Percentiles rank a stretch among this genome's conserved stretches.
Evolutionary conservation across 1,139 yeast species (phyloP).

Genomic region (Sugiyamaella novakii): DNA sequence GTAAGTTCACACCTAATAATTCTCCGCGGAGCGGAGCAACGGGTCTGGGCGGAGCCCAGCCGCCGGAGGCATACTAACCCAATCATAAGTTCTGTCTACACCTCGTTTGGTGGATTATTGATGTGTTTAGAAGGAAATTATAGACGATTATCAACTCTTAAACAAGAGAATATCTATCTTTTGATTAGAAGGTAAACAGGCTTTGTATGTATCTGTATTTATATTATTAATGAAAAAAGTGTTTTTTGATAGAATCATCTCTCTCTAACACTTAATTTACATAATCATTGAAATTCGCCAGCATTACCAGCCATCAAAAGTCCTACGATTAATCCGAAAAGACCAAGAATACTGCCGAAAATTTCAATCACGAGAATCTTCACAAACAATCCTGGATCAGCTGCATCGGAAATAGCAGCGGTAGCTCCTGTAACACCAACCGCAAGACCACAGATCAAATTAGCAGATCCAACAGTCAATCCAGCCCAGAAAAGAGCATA

Average conservation of each 20-base stretch:
- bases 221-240: slow-evolving; percentile 9
- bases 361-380: slow-evolving; percentile 96
- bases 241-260: slow-evolving; percentile 6
- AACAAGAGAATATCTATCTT: slow-evolving; percentile 91
- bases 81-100: slow-evolving; percentile 73
- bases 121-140: slow-evolving; percentile 95
- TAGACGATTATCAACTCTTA: slow-evolving; percentile 81
- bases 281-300: slow-evolving; percentile 57
- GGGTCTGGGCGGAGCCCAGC: no score
- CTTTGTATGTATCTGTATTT: slow-evolving; percentile 8
- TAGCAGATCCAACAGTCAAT: slow-evolving; percentile 88
- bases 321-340: slow-evolving; percentile 88
- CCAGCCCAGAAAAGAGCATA: slow-evolving; percentile 99
- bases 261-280: neutral
- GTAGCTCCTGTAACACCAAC: slow-evolving; percentile 98
- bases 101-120: slow-evolving; percentile 93
- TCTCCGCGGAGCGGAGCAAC: no score
- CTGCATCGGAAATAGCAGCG: slow-evolving; percentile 98
- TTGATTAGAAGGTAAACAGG: slow-evolving; percentile 65
- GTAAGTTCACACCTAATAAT: slow-evolving; percentile 45
- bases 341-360: slow-evolving; percentile 94
- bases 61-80: no score
- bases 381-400: slow-evolving; percentile 91
- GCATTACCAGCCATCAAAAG: slow-evolving; percentile 97
- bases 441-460: slow-evolving; percentile 94